Base-by-base conservation (phyloP, 192 early-diverging fungal genomes). In the Phlyctochytrium arcticum region DNA sequence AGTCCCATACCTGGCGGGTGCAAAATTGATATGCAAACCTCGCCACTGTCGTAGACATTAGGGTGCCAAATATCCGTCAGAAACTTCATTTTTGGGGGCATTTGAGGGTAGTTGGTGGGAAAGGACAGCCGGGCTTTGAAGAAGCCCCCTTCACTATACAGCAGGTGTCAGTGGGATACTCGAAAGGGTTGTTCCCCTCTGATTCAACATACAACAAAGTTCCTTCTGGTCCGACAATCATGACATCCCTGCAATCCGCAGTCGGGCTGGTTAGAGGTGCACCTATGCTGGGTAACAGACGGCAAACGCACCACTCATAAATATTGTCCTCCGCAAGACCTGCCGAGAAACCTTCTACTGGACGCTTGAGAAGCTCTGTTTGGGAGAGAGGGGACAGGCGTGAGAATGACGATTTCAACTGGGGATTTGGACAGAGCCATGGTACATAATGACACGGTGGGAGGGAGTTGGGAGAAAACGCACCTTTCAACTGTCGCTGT, bases 21-120 rank as follows among this genome's bases (percentile, higher is more conserved):
- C 69, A 98, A 74, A 68, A 98, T 98, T n/a, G 92, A 93, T 51
- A 98, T 97, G 73, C 94, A 97, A 17, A 98, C 93, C 26, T 85
- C 82, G 15, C 96, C 96, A 72, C 93, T 81, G 9, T 80, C 76
- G 71, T 96, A 95, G 5, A 96, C 88, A 59, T 74, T 98, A 32
- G 96, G 96, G 67, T 98, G 96, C 84, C 89, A 95, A 69, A 98
- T 86, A n/a, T 93, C 82, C 42, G 82, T 84, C 6, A 80, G 69
- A 70, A 98, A 98, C 47, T 62, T 80, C 85, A 98, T 83, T 60
- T 85, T 88, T 27, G 96, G 96, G 23, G 96, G 96, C 81, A 85
- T 82, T 44, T 84, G 77, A 32, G 94, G 95, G 65, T 97, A 98
- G 34, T 85, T 75, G 53, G 68, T 60, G n/a, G 68, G 70, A 57